Conservation (phyloP, 164 flowering plant genomes). For the Chloranthus sessilifolius region DNA sequence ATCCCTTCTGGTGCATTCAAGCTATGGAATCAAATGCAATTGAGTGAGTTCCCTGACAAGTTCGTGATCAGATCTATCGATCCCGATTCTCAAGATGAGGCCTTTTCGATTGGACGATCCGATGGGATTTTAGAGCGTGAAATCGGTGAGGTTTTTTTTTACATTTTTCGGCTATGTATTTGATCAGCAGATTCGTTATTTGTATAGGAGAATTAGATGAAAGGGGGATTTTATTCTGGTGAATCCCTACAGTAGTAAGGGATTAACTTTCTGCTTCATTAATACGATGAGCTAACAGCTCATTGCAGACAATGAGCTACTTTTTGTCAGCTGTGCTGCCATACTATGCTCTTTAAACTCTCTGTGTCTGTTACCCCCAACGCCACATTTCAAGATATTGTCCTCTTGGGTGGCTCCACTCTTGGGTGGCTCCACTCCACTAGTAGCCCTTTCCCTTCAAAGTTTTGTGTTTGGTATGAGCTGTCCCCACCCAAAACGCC, state of each 20-base stretch:
- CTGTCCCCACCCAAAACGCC: too few relatives aligned
- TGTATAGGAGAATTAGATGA: neutral
- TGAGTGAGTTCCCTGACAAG: conserved; percentile 68
- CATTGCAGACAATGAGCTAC: too few relatives aligned
- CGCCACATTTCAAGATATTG: too few relatives aligned
- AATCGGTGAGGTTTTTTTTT: conserved; percentile 23
- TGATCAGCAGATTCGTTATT: neutral
- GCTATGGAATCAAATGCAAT: conserved; percentile 53
- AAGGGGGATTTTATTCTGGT: neutral
- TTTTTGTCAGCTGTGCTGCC: neutral
- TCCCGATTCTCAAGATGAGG: conserved; percentile 29
- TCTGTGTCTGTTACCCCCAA: neutral
- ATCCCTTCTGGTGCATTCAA: too few relatives aligned
- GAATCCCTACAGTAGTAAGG: neutral
- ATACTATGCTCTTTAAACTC: neutral
- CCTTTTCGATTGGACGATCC: conserved; percentile 58
- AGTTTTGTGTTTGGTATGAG: too few relatives aligned
- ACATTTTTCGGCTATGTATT: neutral
- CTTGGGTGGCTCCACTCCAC: too few relatives aligned
- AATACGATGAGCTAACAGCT: too few relatives aligned
- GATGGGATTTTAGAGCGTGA: conserved; percentile 51
- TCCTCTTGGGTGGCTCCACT: too few relatives aligned
- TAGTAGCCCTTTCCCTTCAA: too few relatives aligned
- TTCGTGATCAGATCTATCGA: conserved; percentile 54
- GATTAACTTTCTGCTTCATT: too few relatives aligned